Evolutionary conservation across 192 early-diverging fungal species (phyloP).

Genomic region (Oehlia diaphana): DNA sequence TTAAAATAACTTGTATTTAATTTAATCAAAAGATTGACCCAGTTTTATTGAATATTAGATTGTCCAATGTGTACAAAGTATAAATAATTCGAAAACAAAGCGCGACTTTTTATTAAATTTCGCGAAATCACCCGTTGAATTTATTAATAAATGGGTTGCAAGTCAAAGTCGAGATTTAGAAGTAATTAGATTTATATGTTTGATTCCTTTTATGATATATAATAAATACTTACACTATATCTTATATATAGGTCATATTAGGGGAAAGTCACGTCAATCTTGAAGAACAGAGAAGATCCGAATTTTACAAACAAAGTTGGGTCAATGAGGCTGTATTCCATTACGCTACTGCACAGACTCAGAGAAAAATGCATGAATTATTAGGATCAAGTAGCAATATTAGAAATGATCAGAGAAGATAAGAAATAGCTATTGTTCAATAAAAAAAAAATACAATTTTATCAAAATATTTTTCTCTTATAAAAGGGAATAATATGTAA

Average conservation of each 20-base stretch:
- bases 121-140: constrained; percentile 80
- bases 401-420: not conserved
- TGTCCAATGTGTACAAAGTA: constrained; percentile 74
- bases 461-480: too few relatives aligned
- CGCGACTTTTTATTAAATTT: constrained; percentile 93
- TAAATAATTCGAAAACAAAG: constrained; percentile 87
- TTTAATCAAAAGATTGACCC: not conserved
- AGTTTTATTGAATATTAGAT: constrained; percentile 43
- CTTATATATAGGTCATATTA: constrained; percentile 56
- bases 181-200: constrained; percentile 38
- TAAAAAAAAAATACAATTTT: too few relatives aligned
- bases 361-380: not conserved
- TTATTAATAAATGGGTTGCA: constrained; percentile 91
- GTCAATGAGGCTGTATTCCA: constrained; percentile 91
- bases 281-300: constrained; percentile 69
- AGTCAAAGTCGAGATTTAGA: constrained; percentile 93
- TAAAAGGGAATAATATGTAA: too few relatives aligned
- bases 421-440: not conserved
- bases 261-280: constrained; percentile 73
- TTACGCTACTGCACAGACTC: constrained; percentile 71
- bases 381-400: not conserved
- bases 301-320: constrained; percentile 76
- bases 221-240: not conserved
- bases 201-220: constrained; percentile 2
- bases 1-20: constrained; percentile 28